Evolutionary conservation across 129 eudicot genomes (phyloP).

Genomic region (Smallanthus sonchifolius): DNA sequence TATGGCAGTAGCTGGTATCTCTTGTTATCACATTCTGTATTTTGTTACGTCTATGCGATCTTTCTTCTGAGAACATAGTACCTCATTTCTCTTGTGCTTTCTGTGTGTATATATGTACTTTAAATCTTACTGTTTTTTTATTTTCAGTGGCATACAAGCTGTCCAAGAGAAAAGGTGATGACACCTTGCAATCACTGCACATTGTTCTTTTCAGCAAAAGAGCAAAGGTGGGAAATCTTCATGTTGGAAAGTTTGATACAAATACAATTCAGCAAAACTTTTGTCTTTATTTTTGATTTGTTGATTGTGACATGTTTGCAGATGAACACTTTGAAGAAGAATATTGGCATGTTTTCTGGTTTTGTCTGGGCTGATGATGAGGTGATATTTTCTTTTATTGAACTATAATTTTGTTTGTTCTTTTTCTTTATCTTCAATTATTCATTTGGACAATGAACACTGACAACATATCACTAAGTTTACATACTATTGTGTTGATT

Average conservation of each 20-base stretch:
- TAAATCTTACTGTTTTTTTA: conserved; percentile 8
- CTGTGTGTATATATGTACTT: background rate
- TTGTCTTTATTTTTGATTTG: background rate
- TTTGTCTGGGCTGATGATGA: conserved; percentile 78
- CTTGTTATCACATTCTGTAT: background rate
- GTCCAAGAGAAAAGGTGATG: conserved; percentile 88
- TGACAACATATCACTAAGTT: background rate
- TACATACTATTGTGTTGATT: background rate
- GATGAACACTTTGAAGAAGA: conserved; percentile 59
- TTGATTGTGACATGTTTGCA: conserved; percentile 24
- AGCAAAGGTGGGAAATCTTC: conserved; percentile 47
- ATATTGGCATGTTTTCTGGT: conserved; percentile 77
- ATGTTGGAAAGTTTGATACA: background rate
- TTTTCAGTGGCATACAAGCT: conserved; percentile 85
- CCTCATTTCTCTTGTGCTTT: background rate
- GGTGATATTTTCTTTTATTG: conserved; percentile 31
- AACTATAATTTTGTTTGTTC: background rate
- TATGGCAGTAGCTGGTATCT: background rate
- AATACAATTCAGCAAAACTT: background rate
- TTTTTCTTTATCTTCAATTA: background rate
- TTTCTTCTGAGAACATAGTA: background rate
- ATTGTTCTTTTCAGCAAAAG: conserved; percentile 60
- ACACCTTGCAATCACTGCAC: conserved; percentile 73
- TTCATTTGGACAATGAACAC: background rate
- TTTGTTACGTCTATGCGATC: background rate